These are phyloP conservation scores for Aspergillus homomorphus DNA, from an alignment of 495 filamentous ascomycete species.

Conservation along the genomic window DNA sequence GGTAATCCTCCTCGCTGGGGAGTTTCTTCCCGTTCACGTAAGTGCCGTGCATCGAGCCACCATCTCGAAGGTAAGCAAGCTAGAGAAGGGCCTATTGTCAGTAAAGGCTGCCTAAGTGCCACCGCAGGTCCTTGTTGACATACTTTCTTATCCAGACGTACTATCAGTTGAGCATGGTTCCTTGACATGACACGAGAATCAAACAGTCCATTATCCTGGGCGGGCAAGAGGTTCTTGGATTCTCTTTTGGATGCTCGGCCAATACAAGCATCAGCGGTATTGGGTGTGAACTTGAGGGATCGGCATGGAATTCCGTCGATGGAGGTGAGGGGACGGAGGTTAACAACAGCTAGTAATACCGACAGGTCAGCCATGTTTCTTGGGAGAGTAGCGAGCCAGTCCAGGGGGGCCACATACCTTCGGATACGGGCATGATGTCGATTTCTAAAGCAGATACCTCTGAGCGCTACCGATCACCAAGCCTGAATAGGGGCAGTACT, in stretches of 20 bases:
- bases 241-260: conserved; percentile 61
- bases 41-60: conserved; percentile 58
- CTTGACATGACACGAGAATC: conserved; percentile 81
- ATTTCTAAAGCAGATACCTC: background rate
- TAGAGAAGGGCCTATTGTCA: conserved; percentile 9
- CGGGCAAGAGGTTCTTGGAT: conserved; percentile 48
- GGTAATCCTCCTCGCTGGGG: conserved; percentile 28
- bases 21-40: conserved; percentile 47
- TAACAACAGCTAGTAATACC: conserved; percentile 25
- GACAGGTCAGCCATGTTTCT: conserved; percentile 14
- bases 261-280: conserved; percentile 35
- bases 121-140: background rate
- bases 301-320: conserved; percentile 28
- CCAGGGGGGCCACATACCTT: conserved; percentile 14
- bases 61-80: conserved; percentile 46
- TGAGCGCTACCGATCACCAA: background rate
- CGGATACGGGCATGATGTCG: conserved; percentile 9
- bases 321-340: conserved; percentile 23
- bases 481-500: background rate
- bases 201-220: conserved; percentile 66
- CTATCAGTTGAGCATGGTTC: conserved; percentile 62
- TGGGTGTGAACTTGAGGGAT: conserved; percentile 27
- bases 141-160: conserved; percentile 44
- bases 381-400: background rate
- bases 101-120: background rate